Evolutionary conservation across 441 rosid genomes (phyloP).

Genomic region (Populus tomentosa): DNA sequence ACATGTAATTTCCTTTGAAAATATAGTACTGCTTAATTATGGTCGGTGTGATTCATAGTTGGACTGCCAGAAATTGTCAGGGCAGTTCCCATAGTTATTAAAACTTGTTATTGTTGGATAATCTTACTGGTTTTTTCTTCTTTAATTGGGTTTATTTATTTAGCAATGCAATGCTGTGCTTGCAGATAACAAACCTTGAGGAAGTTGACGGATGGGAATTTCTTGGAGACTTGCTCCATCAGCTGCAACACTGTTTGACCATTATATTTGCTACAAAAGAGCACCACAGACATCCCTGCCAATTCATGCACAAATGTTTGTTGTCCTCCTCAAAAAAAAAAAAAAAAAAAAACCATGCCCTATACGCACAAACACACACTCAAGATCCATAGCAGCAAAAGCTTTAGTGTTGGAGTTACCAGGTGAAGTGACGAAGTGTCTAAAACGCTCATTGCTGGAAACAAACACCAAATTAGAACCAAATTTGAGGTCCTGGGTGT

Average conservation of each 20-base stretch:
- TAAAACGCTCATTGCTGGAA: slow-evolving; percentile 41
- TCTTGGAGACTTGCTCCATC: slow-evolving; percentile 48
- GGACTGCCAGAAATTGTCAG: too few species aligned
- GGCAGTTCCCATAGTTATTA: too few species aligned
- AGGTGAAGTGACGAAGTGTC: slow-evolving; percentile 42
- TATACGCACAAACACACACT: not conserved
- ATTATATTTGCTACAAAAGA: slow-evolving; percentile 40
- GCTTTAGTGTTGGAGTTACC: slow-evolving; percentile 20
- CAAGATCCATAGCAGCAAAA: not conserved
- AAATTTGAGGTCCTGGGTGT: slow-evolving; percentile 34
- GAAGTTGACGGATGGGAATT: slow-evolving; percentile 57
- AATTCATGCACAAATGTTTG: not conserved
- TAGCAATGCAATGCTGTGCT: not conserved
- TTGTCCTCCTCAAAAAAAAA: not conserved
- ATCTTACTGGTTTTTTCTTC: not conserved
- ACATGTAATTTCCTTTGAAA: not conserved
- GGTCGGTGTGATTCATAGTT: too few species aligned
- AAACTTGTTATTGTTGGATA: not conserved
- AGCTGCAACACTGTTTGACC: slow-evolving; percentile 35
- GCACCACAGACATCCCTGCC: slow-evolving; percentile 48
- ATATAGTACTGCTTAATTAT: too few species aligned
- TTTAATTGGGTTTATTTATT: not conserved
- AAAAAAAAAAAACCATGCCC: not conserved
- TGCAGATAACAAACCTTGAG: slow-evolving; percentile 34
- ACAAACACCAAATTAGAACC: slow-evolving; percentile 49